Evolutionary conservation across 129 eudicot genomes (phyloP), one percentile per base, ranked within the genome.

Genomic region (Helichrysum umbraculigerum): DNA sequence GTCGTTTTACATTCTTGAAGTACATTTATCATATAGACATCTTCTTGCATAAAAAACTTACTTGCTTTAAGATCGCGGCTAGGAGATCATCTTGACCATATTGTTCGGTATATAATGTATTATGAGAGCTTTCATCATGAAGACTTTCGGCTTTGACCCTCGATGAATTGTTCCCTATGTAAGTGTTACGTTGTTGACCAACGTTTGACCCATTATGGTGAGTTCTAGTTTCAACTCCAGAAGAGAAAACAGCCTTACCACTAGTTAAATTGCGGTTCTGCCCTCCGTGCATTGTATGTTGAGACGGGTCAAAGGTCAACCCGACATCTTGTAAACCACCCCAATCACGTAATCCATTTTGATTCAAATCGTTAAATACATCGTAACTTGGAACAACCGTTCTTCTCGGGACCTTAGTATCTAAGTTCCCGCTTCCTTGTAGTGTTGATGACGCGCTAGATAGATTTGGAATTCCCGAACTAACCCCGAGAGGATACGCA

Each of bases 31-130:
- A 10, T 47, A 12, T 42, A 21, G 30, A 30, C 57, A 61, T 71
- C 50, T 71, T 8, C 10, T 3, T 39, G 28, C 59, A 44, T 22
- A 3, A 2, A 25, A 22, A 62, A 72, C 83, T 19, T 74, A 91
- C 99, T 83, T 94, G 93, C 79, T 94, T 91, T 54, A 94, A 90
- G 54, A 91, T 57, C 21, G 94, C 93, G 51, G 86, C 86, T 89
- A 94, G 84, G 61, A 91, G 87, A 74, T 94, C 97, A 19, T 94
- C 99, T 79, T 88, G 98, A 73, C 86, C 96, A 58, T 73, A 91
- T 21, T 83, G 89, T 57, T 85, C 87, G 0, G 83, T 54, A 28
- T 82, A 86, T 28, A 82, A 62, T 7, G 75, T 68, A 75, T 62
- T 80, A 47, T 85, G 86, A 69, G 71, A 80, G 85, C 87, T 82